phyloP scores from a whole-genome alignment of 73 alveolate genomes.

The Effrenium voratum region DNA sequence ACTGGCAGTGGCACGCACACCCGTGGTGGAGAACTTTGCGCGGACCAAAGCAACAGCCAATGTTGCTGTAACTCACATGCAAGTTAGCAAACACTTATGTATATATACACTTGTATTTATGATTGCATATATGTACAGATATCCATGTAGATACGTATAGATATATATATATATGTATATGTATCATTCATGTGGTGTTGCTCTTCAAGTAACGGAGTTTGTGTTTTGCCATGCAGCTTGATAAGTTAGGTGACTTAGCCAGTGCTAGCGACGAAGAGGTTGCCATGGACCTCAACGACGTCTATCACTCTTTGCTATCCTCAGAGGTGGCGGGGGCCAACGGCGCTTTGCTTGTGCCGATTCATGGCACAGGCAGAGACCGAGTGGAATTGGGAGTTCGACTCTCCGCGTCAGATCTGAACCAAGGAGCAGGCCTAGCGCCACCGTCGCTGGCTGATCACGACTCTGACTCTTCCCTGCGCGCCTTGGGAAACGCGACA shows the following conservation, averaged over 20 bases:
- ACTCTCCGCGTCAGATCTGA: conserved; percentile 13
- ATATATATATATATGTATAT: no score
- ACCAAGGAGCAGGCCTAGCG: not conserved
- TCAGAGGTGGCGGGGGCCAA: not conserved
- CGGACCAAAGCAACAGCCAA: conserved; percentile 35
- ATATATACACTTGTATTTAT: no score
- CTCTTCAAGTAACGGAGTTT: no score
- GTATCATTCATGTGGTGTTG: no score
- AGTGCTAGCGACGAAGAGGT: not conserved
- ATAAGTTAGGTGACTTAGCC: no score
- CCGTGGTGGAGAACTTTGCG: not conserved
- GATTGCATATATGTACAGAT: no score
- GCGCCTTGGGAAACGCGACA: conserved; percentile 36
- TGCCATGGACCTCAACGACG: conserved; percentile 79
- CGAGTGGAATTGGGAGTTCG: conserved; percentile 75
- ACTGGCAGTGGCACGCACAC: conserved; percentile 62
- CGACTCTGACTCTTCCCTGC: conserved; percentile 5
- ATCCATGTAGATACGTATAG: no score
- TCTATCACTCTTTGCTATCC: conserved; percentile 32
- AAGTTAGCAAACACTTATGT: no score
- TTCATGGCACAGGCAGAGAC: conserved; percentile 75
- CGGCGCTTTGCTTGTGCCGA: conserved; percentile 48
- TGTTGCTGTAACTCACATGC: no score
- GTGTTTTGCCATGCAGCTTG: no score
- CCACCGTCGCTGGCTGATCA: not conserved